Evolutionary conservation across 352 stramenopile species (phyloP), one percentile per base, ranked within the genome.

Genomic region (Elongisporangium prolatum): DNA sequence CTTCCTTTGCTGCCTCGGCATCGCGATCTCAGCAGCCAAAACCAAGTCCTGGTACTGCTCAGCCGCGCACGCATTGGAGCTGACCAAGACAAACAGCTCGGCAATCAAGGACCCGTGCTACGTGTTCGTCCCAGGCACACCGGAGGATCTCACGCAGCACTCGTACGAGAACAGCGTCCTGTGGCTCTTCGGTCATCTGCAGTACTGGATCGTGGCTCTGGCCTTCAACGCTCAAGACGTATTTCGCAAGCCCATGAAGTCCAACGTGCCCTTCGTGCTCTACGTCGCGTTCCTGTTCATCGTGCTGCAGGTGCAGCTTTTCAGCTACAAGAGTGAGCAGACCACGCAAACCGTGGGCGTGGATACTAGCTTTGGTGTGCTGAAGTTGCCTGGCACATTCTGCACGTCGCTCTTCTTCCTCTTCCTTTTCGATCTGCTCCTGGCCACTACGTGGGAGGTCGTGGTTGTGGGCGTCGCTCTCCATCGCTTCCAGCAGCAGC

Each of bases 151-250:
- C 28, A 93, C 80, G 17, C 65, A 75, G 28, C 66, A 89, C 61
- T 89, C 84, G 57, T 89, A 87, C 67, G 84, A 93, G 56, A 86
- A 89, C 73, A 84, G 69, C 52, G 76, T 91, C 8, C 37, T 91
- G 6, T 93, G 84, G 84, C 74, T 88, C 25, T 89, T 90, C 44
- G 84, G 84, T 1, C 81, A 93, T 62, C 22, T 89, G 38, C 80
- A 91, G 66, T 93, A 90, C 61, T 87, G 77, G 71, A 76, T 90
- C 57, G 75, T 84, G 8, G 84, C 80, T 2, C 54, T 89, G 16
- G 69, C 69, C 10, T 81, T 93, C 57, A 93, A 93, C 58, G 34
- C 80, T 13, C 67, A 75, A 3, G 84, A 93, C 50, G 52, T 56
- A 21, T 90, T 86, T 56, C 77, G 84, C 57, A 72, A 83, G 28